A percentile compares a stretch with the other conserved stretches of the same genome.
Conservation (phyloP, 805 yeast genomes). For the Wickerhamomyces hampshirensis region DNA sequence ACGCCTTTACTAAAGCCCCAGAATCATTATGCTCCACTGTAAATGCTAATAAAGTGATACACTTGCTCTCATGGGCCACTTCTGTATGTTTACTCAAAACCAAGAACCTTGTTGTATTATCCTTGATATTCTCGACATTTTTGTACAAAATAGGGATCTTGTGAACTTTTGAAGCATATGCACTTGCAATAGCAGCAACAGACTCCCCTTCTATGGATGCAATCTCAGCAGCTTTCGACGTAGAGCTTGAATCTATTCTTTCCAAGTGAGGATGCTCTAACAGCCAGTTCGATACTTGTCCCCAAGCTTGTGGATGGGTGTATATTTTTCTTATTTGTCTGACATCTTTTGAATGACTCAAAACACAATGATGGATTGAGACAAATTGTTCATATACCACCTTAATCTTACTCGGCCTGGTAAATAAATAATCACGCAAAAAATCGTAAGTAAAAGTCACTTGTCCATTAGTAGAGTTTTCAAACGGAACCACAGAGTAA, state of each 20-base stretch:
- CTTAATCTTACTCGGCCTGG: slow-evolving; percentile 10
- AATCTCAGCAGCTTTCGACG: slow-evolving; percentile 78
- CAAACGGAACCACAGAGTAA: slow-evolving; percentile 81
- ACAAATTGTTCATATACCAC: slow-evolving; percentile 81
- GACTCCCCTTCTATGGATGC: slow-evolving; percentile 40
- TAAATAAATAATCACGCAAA: slow-evolving; percentile 59
- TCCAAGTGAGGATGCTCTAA: slow-evolving; percentile 32
- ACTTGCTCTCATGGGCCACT: slow-evolving; percentile 5
- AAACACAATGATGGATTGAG: slow-evolving; percentile 71
- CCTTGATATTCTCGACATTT: slow-evolving; percentile 65
- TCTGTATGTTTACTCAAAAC: slow-evolving; percentile 42
- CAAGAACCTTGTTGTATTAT: slow-evolving; percentile 84
- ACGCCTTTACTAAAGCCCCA: slow-evolving; percentile 68
- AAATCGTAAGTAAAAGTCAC: slow-evolving; percentile 84
- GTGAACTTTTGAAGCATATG: slow-evolving; percentile 58
- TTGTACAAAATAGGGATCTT: slow-evolving; percentile 47
- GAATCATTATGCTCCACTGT: slow-evolving; percentile 60
- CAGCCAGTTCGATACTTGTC: slow-evolving; percentile 69
- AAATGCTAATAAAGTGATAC: slow-evolving; percentile 57
- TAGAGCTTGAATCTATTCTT: slow-evolving; percentile 66
- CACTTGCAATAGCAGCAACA: slow-evolving; percentile 70
- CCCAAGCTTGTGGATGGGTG: slow-evolving; percentile 99
- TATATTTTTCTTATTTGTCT: slow-evolving; percentile 52
- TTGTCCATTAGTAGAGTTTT: slow-evolving; percentile 92
- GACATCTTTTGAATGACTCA: slow-evolving; percentile 42